phyloP scores from a whole-genome alignment of 208 protist species.

The Novymonas esmeraldas region DNA sequence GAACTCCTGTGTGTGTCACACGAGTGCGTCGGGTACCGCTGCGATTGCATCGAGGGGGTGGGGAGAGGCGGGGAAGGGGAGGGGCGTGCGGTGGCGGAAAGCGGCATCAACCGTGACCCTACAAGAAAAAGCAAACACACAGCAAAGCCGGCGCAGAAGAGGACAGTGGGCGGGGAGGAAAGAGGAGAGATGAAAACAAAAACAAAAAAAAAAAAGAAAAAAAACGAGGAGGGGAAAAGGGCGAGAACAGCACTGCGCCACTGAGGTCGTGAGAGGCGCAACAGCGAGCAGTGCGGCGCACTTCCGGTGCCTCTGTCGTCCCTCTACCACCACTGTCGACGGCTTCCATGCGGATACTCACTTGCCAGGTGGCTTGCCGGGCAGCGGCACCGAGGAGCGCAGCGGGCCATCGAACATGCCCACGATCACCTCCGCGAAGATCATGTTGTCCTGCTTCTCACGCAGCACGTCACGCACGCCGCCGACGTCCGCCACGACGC shows the following conservation, averaged over 20 bases:
- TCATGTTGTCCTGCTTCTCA: slow-evolving; percentile 33
- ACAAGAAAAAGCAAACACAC: background rate
- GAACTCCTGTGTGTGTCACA: too few species aligned
- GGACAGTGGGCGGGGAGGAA: background rate
- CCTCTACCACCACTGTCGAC: background rate
- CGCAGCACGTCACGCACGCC: slow-evolving; percentile 27
- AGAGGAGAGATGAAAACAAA: background rate
- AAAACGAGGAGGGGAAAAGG: background rate
- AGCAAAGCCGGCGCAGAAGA: background rate
- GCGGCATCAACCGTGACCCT: too few species aligned
- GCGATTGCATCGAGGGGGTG: too few species aligned
- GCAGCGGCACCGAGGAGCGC: slow-evolving; percentile 35
- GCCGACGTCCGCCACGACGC: slow-evolving; percentile 32
- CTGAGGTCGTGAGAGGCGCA: too few species aligned
- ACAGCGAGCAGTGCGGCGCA: too few species aligned
- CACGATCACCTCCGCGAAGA: slow-evolving; percentile 37
- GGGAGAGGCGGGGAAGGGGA: too few species aligned
- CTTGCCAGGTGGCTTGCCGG: slow-evolving; percentile 19
- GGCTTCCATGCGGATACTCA: background rate
- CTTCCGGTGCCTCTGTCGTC: too few species aligned
- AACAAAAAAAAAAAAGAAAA: background rate
- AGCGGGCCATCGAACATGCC: slow-evolving; percentile 54
- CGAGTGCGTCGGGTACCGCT: too few species aligned
- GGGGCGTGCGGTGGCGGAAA: too few species aligned
- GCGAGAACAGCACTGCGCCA: background rate